A percentile compares a stretch with the other conserved stretches of the same genome.
phyloP scores from a whole-genome alignment of 805 yeast genomes.

The Ogataea salicorniae region DNA sequence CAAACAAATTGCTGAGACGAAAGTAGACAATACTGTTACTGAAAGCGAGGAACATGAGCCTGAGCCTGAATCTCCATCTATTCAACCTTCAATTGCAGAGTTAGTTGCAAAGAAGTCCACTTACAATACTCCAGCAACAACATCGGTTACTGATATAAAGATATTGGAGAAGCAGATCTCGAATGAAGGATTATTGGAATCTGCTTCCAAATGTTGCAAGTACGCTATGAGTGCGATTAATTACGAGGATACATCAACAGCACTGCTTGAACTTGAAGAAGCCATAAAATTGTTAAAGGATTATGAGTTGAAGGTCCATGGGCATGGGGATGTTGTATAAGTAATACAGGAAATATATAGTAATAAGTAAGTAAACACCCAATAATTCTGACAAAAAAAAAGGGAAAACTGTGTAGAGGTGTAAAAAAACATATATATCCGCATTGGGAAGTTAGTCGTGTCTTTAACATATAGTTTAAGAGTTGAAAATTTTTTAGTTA shows the following conservation, averaged over 20 bases:
- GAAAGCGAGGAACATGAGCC: slow-evolving; percentile 47
- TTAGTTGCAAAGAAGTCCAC: slow-evolving; percentile 8
- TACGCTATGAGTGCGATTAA: slow-evolving; percentile 71
- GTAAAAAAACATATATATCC: background rate
- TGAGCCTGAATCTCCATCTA: background rate
- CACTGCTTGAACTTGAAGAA: slow-evolving; percentile 45
- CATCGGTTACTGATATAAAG: slow-evolving; percentile 6
- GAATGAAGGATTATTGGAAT: slow-evolving; percentile 30
- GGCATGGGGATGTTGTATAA: background rate
- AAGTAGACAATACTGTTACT: slow-evolving; percentile 60
- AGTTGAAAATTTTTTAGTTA: too few species aligned
- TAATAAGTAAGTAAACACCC: too few species aligned
- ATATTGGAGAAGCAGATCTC: slow-evolving; percentile 17
- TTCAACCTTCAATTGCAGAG: slow-evolving; percentile 7
- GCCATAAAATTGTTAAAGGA: slow-evolving; percentile 35
- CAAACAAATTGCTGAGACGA: slow-evolving; percentile 44
- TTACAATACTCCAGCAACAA: background rate
- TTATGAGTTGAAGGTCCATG: slow-evolving; percentile 2
- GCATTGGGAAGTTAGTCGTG: background rate
- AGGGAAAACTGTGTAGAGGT: background rate
- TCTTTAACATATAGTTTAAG: background rate
- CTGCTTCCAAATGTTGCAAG: slow-evolving; percentile 59
- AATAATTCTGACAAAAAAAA: too few species aligned
- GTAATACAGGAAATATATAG: background rate
- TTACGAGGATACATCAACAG: slow-evolving; percentile 65